These are phyloP conservation scores for Botrytis porri DNA, from an alignment of 2,329 filamentous ascomycete genomes.

Conservation along the genomic window DNA sequence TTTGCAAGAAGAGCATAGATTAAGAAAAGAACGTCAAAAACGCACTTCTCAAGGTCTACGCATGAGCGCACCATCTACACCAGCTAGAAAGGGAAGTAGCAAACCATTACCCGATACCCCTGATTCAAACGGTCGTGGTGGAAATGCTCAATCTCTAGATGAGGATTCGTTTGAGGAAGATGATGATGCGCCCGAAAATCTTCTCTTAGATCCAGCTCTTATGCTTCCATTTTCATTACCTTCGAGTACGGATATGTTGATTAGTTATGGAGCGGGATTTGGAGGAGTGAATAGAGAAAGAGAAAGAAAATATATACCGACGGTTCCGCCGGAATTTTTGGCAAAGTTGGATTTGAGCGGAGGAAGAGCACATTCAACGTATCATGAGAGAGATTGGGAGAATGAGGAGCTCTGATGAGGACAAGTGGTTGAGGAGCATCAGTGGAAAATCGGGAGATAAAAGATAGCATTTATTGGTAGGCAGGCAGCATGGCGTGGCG, in stretches of 20 bases:
- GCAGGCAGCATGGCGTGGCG: conserved; percentile 16
- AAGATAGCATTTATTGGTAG: conserved; percentile 19
- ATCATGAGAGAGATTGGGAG: conserved; percentile 64
- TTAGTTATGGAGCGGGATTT: conserved; percentile 92
- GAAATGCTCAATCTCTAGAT: conserved; percentile 28
- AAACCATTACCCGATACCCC: conserved; percentile 46
- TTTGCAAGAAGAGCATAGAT: conserved; percentile 70
- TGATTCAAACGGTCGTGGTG: conserved; percentile 42
- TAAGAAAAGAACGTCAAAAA: conserved; percentile 52
- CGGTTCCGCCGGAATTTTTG: conserved; percentile 89
- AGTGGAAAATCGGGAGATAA: background rate
- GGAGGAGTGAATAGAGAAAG: conserved; percentile 88
- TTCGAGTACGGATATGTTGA: conserved; percentile 94
- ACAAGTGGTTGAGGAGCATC: background rate
- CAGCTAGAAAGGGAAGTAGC: conserved; percentile 40
- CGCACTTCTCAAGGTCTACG: conserved; percentile 49
- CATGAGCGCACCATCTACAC: conserved; percentile 38
- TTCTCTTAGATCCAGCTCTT: conserved; percentile 83
- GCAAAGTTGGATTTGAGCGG: conserved; percentile 69
- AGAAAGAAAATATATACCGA: conserved; percentile 93
- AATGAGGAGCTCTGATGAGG: conserved; percentile 50
- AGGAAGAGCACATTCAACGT: conserved; percentile 53
- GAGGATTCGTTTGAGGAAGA: conserved; percentile 47
- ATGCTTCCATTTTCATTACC: conserved; percentile 95
- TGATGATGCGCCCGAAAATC: conserved; percentile 67